Base-by-base conservation (phyloP, 495 filamentous ascomycete species). In the Pseudomonodictys pantanalensis region DNA sequence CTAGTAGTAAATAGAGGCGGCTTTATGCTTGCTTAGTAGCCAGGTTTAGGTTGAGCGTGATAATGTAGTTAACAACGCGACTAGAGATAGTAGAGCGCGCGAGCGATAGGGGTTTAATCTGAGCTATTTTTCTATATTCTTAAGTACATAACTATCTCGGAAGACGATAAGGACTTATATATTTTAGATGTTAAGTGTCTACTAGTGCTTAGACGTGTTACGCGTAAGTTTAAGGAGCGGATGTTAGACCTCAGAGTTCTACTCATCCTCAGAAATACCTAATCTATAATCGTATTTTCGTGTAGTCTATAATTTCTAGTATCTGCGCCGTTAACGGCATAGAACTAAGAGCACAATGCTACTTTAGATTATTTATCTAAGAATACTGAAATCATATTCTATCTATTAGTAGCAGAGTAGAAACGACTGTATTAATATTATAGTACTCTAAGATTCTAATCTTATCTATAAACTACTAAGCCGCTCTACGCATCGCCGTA, bases 181-280 rank as follows among this genome's bases (percentile, higher is more conserved):
- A 29, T 43, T 44, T 17, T 53, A 29, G 43, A 65, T 51, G 11
- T 49, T 52, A 35, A 61, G 51, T 20, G 46, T 62, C 26, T 22
- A 15, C 28, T 50, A 15, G 41, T 64, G 55, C 48, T 58, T 30
- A 44, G 26, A 64, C 39, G 60, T 59, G 12, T 54, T 41, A 12
- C 24, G 41, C n/a, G 63, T 58, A 43, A 66, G 63, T 46, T 66
- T 57, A 33, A 66, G 51, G 46, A 66, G 63, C 32, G 45, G 58
- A 39, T 52, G 63, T 35, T 66, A 46, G 58, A 66, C 63, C 4
- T 62, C 52, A 48, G 58, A 42, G 29, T 66, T 66, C 63, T 52
- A 66, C 5, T 66, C 58, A 30, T 66, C 58, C 63, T 66, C 52
- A 24, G 52, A 66, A 24, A 28, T 45, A 6, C 62, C 62, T 24